A percentile compares a stretch with the other conserved stretches of the same genome.
Evolutionary conservation across 1,139 yeast species (phyloP).

Genomic region (Diutina catenulata): DNA sequence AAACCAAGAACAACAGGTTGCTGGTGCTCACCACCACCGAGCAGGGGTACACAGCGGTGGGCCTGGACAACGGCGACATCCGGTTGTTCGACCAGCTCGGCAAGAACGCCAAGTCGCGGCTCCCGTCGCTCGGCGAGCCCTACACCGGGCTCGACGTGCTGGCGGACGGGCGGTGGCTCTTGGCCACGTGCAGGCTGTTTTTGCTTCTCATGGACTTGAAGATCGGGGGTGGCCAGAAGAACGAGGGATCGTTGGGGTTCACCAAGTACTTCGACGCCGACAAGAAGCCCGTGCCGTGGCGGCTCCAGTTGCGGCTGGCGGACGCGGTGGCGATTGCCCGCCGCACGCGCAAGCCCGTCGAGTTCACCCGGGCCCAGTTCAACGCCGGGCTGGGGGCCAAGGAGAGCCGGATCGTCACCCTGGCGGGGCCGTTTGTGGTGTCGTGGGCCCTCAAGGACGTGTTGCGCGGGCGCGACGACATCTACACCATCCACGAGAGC

Average conservation of each 20-base stretch:
- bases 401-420: constrained; percentile 65
- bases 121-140: constrained; percentile 76
- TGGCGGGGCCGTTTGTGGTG: constrained; percentile 71
- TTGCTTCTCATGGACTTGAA: constrained; percentile 56
- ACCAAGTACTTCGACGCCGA: constrained; percentile 51
- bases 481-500: constrained; percentile 6
- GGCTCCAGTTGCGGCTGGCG: constrained; percentile 59
- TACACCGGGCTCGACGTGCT: constrained; percentile 59
- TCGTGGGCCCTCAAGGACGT: constrained; percentile 51
- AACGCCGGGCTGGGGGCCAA: constrained; percentile 52
- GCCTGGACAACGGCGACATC: constrained; percentile 64
- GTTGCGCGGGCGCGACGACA: constrained; percentile 11
- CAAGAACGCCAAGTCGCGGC: constrained; percentile 57
- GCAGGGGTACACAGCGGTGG: constrained; percentile 64
- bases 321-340: constrained; percentile 55
- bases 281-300: constrained; percentile 57
- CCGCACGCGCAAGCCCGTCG: constrained; percentile 33
- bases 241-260: constrained; percentile 56
- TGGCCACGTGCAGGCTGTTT: constrained; percentile 69
- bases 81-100: constrained; percentile 65
- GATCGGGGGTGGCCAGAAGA: constrained; percentile 46
- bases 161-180: constrained; percentile 70
- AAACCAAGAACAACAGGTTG: constrained; percentile 45
- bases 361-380: constrained; percentile 66
- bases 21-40: constrained; percentile 62